These are phyloP conservation scores for Zygoascus meyerae DNA, from an alignment of 1,139 yeast species.

Conservation along the genomic window DNA sequence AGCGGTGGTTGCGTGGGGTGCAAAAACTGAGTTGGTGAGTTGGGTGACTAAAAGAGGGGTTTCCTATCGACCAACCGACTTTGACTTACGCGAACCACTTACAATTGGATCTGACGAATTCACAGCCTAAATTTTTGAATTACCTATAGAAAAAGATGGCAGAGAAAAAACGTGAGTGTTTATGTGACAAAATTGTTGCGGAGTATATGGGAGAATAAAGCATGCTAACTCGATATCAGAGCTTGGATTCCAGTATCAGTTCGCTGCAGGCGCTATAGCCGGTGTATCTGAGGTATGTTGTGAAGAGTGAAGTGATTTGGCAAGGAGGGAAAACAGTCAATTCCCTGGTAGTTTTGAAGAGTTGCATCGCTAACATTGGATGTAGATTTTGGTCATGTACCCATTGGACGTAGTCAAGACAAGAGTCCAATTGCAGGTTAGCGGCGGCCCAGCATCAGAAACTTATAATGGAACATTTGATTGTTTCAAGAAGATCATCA, in stretches of 20 bases:
- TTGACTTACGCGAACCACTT: no score
- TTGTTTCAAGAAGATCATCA: conserved; percentile 74
- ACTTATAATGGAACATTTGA: conserved; percentile 79
- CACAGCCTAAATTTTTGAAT: no score
- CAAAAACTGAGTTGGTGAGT: no score
- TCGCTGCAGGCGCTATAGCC: conserved; percentile 92
- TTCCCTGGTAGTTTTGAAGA: no score
- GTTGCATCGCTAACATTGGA: background rate
- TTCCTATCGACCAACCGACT: background rate
- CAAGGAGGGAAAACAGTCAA: background rate
- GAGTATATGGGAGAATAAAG: background rate
- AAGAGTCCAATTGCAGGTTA: conserved; percentile 82
- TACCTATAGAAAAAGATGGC: no score
- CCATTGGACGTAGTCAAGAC: conserved; percentile 98
- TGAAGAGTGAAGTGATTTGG: no score
- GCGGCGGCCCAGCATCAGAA: conserved; percentile 45
- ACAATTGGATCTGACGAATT: no score
- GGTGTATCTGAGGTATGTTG: conserved; percentile 74
- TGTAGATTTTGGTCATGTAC: conserved; percentile 81
- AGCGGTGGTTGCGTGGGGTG: no score
- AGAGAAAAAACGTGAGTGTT: background rate
- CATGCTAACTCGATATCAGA: conserved; percentile 32
- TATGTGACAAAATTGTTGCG: background rate
- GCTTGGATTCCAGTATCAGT: conserved; percentile 85
- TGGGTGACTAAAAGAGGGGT: no score